A percentile compares a stretch with the other conserved stretches of the same genome.
phyloP scores from a whole-genome alignment of 2,329 filamentous ascomycete genomes.

The Emericellopsis atlantica region DNA sequence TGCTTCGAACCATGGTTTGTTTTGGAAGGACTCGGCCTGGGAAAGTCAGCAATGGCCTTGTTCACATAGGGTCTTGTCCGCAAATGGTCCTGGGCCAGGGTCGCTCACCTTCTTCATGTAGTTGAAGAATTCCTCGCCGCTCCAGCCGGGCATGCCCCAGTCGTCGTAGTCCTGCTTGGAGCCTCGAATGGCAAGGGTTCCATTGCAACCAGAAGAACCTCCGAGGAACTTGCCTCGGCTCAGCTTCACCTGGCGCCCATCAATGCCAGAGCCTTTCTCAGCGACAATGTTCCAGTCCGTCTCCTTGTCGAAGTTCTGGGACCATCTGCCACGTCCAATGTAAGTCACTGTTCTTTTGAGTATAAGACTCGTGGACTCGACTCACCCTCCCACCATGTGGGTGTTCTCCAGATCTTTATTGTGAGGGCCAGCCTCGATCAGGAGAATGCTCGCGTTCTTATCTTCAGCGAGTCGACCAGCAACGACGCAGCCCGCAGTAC shows the following conservation, averaged over 20 bases:
- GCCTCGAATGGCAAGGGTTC: slow-evolving; percentile 34
- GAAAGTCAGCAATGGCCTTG: slow-evolving; percentile 1
- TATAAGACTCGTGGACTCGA: neutral
- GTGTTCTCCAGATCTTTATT: slow-evolving; percentile 32
- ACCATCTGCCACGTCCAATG: slow-evolving; percentile 16
- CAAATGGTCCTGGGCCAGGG: neutral
- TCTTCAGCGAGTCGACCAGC: slow-evolving; percentile 23
- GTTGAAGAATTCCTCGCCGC: slow-evolving; percentile 40
- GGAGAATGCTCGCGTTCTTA: slow-evolving; percentile 13
- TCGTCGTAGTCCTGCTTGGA: slow-evolving; percentile 37
- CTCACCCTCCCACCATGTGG: slow-evolving; percentile 35
- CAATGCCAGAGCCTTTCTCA: slow-evolving; percentile 21
- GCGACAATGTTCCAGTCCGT: slow-evolving; percentile 38
- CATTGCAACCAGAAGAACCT: slow-evolving; percentile 34
- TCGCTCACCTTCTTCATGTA: slow-evolving; percentile 38
- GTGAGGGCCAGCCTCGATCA: slow-evolving; percentile 24
- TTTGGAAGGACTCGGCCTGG: slow-evolving; percentile 42
- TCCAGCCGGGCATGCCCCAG: slow-evolving; percentile 42
- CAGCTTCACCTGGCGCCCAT: slow-evolving; percentile 29
- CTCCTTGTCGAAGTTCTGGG: slow-evolving; percentile 30
- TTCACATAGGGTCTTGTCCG: neutral
- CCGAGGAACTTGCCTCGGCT: slow-evolving; percentile 36
- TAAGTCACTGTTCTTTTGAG: neutral
- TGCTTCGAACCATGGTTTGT: slow-evolving; percentile 43
- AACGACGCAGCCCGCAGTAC: slow-evolving; percentile 22